Conservation (phyloP, 2,329 filamentous ascomycete species). For the Purpureocillium takamizusanense region DNA sequence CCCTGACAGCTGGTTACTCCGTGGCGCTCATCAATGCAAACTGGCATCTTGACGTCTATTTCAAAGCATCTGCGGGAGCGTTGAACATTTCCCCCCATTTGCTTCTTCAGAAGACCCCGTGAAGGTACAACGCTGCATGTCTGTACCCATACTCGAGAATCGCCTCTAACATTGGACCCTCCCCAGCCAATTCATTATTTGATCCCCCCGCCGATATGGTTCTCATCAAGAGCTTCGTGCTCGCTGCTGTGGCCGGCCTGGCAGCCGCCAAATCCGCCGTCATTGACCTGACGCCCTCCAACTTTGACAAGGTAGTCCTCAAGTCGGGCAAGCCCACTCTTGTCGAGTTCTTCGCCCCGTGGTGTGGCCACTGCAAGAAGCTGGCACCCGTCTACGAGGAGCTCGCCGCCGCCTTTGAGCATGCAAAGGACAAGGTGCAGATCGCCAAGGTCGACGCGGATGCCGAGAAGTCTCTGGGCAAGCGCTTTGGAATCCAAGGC, state of each 20-base stretch:
- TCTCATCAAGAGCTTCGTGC: slow-evolving; percentile 50
- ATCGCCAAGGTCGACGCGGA: slow-evolving; percentile 97
- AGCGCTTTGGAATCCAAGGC: slow-evolving; percentile 80
- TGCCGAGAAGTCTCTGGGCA: slow-evolving; percentile 73
- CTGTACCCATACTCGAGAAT: too few relatives aligned
- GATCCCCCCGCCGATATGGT: slow-evolving; percentile 34
- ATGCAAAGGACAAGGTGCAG: slow-evolving; percentile 62
- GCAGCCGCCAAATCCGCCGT: slow-evolving; percentile 71
- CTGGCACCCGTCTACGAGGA: slow-evolving; percentile 94
- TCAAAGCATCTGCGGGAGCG: slow-evolving; percentile 1
- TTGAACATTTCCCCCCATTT: background rate
- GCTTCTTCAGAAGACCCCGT: background rate
- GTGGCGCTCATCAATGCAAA: slow-evolving; percentile 12
- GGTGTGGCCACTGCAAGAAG: slow-evolving; percentile 99
- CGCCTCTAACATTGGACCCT: too few relatives aligned
- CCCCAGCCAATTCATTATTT: slow-evolving; percentile 1
- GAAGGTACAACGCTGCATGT: too few relatives aligned
- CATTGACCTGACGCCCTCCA: slow-evolving; percentile 77
- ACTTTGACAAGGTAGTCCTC: slow-evolving; percentile 86
- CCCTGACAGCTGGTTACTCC: background rate
- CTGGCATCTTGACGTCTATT: slow-evolving; percentile 20
- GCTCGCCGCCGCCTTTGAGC: slow-evolving; percentile 65
- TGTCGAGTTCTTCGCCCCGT: slow-evolving; percentile 96
- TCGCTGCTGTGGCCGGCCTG: slow-evolving; percentile 43
- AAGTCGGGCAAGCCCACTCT: slow-evolving; percentile 91